Conservation (phyloP, 495 filamentous ascomycete genomes). For the Friedmanniomyces simplex region DNA sequence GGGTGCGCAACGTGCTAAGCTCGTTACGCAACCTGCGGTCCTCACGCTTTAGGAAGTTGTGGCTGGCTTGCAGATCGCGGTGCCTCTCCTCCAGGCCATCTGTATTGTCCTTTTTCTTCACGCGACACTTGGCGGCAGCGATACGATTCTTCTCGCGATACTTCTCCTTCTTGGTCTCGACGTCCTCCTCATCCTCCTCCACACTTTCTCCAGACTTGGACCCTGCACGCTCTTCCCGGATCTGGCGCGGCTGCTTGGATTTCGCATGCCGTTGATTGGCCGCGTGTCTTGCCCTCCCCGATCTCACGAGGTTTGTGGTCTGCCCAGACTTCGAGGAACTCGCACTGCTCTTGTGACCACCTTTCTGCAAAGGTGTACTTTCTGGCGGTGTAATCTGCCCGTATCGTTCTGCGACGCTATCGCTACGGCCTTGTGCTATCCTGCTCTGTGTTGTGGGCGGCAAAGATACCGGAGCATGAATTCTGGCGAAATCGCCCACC, state of each 20-base stretch:
- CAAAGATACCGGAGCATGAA: background rate
- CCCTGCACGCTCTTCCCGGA: background rate
- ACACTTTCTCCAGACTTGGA: background rate
- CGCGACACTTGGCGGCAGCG: slow-evolving; percentile 76
- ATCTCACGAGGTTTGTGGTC: background rate
- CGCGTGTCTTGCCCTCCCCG: slow-evolving; percentile 15
- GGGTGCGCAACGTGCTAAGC: slow-evolving; percentile 15
- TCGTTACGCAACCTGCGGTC: slow-evolving; percentile 35
- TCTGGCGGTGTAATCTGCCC: slow-evolving; percentile 22
- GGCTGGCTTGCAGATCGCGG: slow-evolving; percentile 19
- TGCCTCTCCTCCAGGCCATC: slow-evolving; percentile 22
- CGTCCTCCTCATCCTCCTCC: slow-evolving; percentile 2
- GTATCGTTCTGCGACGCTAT: slow-evolving; percentile 5
- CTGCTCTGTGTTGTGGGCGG: slow-evolving; percentile 2
- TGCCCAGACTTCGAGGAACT: background rate
- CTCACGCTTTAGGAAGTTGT: slow-evolving; percentile 33
- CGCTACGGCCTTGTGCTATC: slow-evolving; percentile 5
- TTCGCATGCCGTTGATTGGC: slow-evolving; percentile 17
- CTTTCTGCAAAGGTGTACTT: background rate
- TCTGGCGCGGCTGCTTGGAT: slow-evolving; percentile 3
- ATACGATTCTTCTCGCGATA: slow-evolving; percentile 73
- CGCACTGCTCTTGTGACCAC: background rate
- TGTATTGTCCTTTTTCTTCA: slow-evolving; percentile 65
- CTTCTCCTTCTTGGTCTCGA: slow-evolving; percentile 22
- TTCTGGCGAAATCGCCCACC: background rate